Percentiles rank a stretch among this genome's conserved stretches.
These are phyloP conservation scores for Penicillium sp. DNA, from an alignment of 2,329 filamentous ascomycete species.

Conservation along the genomic window DNA sequence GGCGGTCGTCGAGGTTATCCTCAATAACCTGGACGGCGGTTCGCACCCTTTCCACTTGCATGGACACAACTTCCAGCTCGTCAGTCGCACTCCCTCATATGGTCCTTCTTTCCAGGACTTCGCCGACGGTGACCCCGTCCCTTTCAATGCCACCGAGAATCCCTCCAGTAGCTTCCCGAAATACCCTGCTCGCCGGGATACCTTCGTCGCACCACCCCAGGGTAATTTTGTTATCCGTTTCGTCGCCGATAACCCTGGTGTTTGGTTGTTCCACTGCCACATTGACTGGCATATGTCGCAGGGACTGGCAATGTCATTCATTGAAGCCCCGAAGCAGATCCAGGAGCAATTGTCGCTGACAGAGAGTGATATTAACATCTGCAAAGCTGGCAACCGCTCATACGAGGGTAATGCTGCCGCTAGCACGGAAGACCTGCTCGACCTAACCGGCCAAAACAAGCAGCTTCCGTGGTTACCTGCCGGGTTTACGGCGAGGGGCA, in stretches of 20 bases:
- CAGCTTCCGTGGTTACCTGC: slow-evolving; percentile 57
- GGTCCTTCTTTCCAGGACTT: slow-evolving; percentile 56
- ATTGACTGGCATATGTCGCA: slow-evolving; percentile 73
- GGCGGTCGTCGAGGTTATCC: slow-evolving; percentile 42
- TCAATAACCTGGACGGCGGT: slow-evolving; percentile 44
- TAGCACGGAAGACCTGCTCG: slow-evolving; percentile 61
- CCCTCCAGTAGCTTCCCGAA: slow-evolving; percentile 43
- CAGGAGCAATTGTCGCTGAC: slow-evolving; percentile 63
- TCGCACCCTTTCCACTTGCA: slow-evolving; percentile 52
- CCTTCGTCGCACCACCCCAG: slow-evolving; percentile 60
- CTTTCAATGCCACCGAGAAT: slow-evolving; percentile 18
- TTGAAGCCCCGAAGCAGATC: slow-evolving; percentile 61
- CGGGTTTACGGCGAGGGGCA: slow-evolving; percentile 69
- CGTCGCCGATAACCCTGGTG: slow-evolving; percentile 45
- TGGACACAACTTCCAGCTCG: slow-evolving; percentile 64
- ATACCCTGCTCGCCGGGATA: slow-evolving; percentile 66
- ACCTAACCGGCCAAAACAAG: slow-evolving; percentile 61
- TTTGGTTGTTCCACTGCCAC: slow-evolving; percentile 77
- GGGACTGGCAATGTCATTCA: slow-evolving; percentile 63
- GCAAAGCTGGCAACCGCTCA: slow-evolving; percentile 51
- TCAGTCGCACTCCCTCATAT: slow-evolving; percentile 57
- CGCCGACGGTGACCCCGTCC: slow-evolving; percentile 34
- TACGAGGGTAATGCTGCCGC: slow-evolving; percentile 70
- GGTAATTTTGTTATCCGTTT: slow-evolving; percentile 64
- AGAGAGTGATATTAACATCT: slow-evolving; percentile 57